Evolutionary conservation across 352 stramenopile species (phyloP).

Genomic region (Phytopythium vexans): DNA sequence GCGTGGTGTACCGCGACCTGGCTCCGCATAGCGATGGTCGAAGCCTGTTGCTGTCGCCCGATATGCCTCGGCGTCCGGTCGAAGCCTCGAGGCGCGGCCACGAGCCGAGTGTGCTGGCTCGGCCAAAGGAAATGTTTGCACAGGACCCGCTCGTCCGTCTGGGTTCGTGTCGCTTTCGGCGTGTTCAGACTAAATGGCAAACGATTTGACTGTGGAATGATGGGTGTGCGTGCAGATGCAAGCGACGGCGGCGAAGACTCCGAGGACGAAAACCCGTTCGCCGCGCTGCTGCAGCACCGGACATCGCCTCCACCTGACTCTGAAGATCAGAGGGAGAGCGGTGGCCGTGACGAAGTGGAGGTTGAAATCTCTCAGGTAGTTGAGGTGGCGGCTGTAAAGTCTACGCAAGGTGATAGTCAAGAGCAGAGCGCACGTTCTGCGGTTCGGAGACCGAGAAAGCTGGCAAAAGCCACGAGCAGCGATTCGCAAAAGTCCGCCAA

Average conservation of each 20-base stretch:
- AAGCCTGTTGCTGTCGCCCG: constrained; percentile 17
- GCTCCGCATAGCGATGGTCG: constrained; percentile 24
- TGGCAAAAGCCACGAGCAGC: constrained; percentile 4
- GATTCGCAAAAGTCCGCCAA: constrained; percentile 3
- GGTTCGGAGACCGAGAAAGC: no score
- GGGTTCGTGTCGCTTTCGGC: constrained; percentile 10
- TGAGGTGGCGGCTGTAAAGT: no score
- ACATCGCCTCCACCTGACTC: neutral
- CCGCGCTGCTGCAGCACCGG: constrained; percentile 38
- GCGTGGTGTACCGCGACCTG: constrained; percentile 63
- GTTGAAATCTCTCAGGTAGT: no score
- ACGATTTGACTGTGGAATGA: constrained; percentile 1
- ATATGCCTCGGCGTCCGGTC: constrained; percentile 4
- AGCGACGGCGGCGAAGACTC: constrained; percentile 28
- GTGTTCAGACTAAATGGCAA: neutral
- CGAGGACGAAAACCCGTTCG: constrained; percentile 59
- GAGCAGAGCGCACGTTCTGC: no score
- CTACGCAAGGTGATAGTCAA: no score
- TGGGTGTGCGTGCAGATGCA: constrained; percentile 18
- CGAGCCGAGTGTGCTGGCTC: constrained; percentile 13
- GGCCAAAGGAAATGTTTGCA: constrained; percentile 40
- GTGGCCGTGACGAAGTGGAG: no score
- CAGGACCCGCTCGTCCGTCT: constrained; percentile 34
- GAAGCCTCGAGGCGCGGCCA: constrained; percentile 1
- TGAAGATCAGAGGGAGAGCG: no score